Evolutionary conservation across 306 rosid species (phyloP).

Genomic region (Sphenostylis stenocarpa): DNA sequence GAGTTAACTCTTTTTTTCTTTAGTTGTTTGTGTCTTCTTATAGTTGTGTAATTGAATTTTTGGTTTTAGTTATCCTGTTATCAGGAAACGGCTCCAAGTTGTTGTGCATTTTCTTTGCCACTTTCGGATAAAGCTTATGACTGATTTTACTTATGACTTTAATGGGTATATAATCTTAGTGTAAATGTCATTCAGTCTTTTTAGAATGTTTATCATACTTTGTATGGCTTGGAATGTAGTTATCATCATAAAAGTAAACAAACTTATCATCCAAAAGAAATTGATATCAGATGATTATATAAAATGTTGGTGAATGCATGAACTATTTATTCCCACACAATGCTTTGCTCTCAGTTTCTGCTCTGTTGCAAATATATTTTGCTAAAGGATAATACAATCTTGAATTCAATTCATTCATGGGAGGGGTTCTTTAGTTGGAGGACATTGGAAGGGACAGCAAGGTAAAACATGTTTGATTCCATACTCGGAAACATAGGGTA

Average conservation of each 20-base stretch:
- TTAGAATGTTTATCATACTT: not conserved
- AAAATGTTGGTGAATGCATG: not conserved
- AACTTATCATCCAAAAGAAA: not conserved
- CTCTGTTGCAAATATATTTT: not conserved
- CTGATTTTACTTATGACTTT: not conserved
- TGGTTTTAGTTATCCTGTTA: constrained; percentile 11
- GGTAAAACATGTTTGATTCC: not conserved
- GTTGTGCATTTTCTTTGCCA: not conserved
- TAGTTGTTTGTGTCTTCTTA: constrained; percentile 20
- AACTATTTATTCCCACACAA: not conserved
- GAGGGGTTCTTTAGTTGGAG: not conserved
- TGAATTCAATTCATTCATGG: not conserved
- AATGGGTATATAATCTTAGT: not conserved
- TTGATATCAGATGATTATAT: not conserved
- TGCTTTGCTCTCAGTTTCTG: not conserved
- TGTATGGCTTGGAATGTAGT: not conserved
- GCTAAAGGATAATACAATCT: not conserved
- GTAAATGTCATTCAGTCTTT: not conserved
- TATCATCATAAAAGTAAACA: not conserved
- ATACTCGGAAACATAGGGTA: not conserved
- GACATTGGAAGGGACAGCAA: not conserved
- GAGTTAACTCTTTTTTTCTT: constrained; percentile 22
- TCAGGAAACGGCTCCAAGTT: not conserved
- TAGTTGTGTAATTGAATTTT: constrained; percentile 20
- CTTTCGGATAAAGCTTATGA: not conserved